Evolutionary conservation across 306 rosid species (phyloP).

Genomic region (Dicorynia guianensis): DNA sequence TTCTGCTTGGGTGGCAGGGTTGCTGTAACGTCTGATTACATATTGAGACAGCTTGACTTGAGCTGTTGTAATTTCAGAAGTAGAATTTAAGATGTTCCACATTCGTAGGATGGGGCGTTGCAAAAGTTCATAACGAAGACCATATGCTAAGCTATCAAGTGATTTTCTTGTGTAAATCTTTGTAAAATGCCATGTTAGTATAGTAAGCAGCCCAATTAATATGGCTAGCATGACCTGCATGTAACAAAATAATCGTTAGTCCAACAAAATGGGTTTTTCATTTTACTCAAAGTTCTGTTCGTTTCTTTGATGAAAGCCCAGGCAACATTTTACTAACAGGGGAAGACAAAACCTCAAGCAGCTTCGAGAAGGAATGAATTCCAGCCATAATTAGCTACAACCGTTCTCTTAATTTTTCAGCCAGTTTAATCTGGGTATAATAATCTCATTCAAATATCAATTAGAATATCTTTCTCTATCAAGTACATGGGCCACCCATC

Average conservation of each 20-base stretch:
- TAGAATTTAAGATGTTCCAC: conserved; percentile 96
- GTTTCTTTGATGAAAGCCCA: no score
- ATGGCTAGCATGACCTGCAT: conserved; percentile 94
- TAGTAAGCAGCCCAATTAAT: conserved; percentile 88
- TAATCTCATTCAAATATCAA: not conserved
- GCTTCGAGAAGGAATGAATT: not conserved
- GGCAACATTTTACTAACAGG: not conserved
- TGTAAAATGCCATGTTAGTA: conserved; percentile 97
- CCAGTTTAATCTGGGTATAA: conserved; percentile 6
- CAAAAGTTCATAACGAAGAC: conserved; percentile 88
- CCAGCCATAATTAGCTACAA: not conserved
- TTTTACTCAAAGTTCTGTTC: not conserved
- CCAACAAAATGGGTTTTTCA: conserved; percentile 5
- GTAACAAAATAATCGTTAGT: conserved; percentile 21
- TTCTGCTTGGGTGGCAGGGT: conserved; percentile 82
- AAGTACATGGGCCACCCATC: not conserved
- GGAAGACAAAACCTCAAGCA: not conserved
- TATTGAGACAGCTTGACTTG: conserved; percentile 89
- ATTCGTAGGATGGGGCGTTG: conserved; percentile 92
- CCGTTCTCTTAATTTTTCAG: not conserved
- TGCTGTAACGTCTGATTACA: conserved; percentile 73
- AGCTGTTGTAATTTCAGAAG: conserved; percentile 89
- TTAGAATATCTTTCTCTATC: not conserved
- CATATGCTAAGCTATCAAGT: conserved; percentile 82
- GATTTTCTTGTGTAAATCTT: conserved; percentile 87